Conservation (phyloP, 805 yeast genomes). For the Schizosaccharomyces japonicus region DNA sequence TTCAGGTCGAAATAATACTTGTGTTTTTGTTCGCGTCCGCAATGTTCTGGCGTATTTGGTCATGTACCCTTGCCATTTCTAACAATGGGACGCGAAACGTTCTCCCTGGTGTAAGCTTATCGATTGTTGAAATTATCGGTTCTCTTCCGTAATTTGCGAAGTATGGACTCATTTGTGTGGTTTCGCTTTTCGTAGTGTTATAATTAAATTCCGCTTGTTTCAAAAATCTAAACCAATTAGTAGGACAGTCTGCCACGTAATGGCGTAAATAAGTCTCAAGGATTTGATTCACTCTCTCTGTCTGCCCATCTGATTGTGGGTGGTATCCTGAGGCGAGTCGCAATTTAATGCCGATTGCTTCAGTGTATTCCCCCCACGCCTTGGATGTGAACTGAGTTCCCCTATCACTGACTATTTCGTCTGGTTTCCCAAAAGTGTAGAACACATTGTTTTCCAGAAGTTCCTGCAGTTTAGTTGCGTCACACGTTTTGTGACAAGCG, state of each 20-base stretch:
- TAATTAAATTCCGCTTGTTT: neutral
- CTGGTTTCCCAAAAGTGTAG: neutral
- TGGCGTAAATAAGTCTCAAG: neutral
- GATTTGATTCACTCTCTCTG: neutral
- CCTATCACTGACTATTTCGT: neutral
- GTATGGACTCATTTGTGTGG: neutral
- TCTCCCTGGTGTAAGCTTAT: neutral
- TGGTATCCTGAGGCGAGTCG: neutral
- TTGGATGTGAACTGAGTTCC: neutral
- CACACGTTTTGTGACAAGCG: neutral
- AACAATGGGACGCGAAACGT: neutral
- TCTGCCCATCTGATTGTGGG: neutral
- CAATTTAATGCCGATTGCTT: neutral
- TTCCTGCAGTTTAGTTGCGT: neutral
- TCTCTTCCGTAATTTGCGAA: neutral
- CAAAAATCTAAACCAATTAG: neutral
- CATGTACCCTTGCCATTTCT: neutral
- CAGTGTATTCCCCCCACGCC: neutral
- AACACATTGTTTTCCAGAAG: neutral
- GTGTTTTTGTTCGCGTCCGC: neutral
- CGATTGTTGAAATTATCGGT: neutral
- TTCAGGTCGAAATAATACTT: neutral
- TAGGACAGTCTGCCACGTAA: neutral
- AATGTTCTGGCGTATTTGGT: neutral
- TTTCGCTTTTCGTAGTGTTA: neutral